phyloP scores from a whole-genome alignment of 306 rosid genomes.

The Hippophae rhamnoides region DNA sequence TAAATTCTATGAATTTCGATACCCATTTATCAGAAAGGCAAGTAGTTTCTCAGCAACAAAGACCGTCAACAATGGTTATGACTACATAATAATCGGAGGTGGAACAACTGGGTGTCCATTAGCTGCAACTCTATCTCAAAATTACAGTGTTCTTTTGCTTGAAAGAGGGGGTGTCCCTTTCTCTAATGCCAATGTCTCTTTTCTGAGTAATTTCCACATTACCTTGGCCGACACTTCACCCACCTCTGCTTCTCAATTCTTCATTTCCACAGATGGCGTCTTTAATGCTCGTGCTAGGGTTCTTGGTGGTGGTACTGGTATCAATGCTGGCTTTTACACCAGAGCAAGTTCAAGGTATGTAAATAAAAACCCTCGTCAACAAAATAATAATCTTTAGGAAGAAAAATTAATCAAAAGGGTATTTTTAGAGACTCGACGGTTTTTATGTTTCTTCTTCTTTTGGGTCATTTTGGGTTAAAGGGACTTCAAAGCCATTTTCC shows the following conservation, averaged over 20 bases:
- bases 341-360: conserved; percentile 33
- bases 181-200: neutral
- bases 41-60: conserved; percentile 56
- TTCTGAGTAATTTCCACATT: neutral
- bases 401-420: no score
- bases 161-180: conserved; percentile 23
- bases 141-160: conserved; percentile 15
- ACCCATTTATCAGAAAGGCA: conserved; percentile 69
- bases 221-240: conserved; percentile 1
- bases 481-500: no score
- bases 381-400: no score
- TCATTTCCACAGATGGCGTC: conserved; percentile 18
- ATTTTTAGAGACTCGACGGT: no score
- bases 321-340: conserved; percentile 16
- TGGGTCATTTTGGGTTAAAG: no score
- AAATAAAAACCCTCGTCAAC: no score
- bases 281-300: conserved; percentile 15
- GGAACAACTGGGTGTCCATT: conserved; percentile 33
- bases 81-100: conserved; percentile 35
- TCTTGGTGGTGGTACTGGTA: conserved; percentile 25
- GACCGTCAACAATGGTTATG: conserved; percentile 22
- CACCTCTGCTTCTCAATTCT: conserved; percentile 23
- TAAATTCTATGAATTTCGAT: conserved; percentile 14
- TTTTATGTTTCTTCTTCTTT: no score
- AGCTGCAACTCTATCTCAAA: conserved; percentile 25